Conservation (phyloP, 2,329 filamentous ascomycete species). For the Penicillium sp. region DNA sequence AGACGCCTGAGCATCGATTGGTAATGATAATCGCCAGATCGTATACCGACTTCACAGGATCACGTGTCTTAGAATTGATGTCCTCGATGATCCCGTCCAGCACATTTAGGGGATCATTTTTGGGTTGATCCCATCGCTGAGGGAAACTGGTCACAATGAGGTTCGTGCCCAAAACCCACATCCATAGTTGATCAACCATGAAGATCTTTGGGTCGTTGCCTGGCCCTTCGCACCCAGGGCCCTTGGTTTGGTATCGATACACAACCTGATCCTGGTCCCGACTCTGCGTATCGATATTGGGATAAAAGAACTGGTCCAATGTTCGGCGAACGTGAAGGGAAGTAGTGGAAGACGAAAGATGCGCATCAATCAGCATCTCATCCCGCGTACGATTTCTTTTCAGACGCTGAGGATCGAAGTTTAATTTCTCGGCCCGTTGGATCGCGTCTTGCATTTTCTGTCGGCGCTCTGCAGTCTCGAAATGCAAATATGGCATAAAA, state of each 20-base stretch:
- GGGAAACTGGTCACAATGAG: conserved; percentile 53
- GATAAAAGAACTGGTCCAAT: conserved; percentile 66
- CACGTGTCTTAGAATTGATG: conserved; percentile 63
- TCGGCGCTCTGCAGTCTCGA: conserved; percentile 58
- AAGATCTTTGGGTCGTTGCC: conserved; percentile 57
- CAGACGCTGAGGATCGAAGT: conserved; percentile 20
- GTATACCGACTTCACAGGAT: conserved; percentile 60
- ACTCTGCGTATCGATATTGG: conserved; percentile 57
- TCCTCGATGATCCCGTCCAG: conserved; percentile 62
- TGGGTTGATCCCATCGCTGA: conserved; percentile 52
- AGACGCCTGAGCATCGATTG: conserved; percentile 59
- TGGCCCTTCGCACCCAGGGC: conserved; percentile 31
- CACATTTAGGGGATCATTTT: conserved; percentile 63
- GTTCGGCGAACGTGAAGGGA: conserved; percentile 59
- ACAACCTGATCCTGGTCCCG: conserved; percentile 66
- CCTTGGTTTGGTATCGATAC: conserved; percentile 56
- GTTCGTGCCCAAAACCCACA: conserved; percentile 61
- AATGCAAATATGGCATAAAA: conserved; percentile 67
- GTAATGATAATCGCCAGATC: conserved; percentile 64
- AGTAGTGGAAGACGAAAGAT: conserved; percentile 36
- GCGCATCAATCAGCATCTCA: conserved; percentile 39
- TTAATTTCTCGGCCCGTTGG: conserved; percentile 32
- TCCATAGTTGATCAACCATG: conserved; percentile 70
- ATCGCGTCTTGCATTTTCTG: conserved; percentile 59
- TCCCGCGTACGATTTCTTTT: conserved; percentile 34